phyloP scores from a whole-genome alignment of 345 rosid species.

The Arabidopsis suecica region DNA sequence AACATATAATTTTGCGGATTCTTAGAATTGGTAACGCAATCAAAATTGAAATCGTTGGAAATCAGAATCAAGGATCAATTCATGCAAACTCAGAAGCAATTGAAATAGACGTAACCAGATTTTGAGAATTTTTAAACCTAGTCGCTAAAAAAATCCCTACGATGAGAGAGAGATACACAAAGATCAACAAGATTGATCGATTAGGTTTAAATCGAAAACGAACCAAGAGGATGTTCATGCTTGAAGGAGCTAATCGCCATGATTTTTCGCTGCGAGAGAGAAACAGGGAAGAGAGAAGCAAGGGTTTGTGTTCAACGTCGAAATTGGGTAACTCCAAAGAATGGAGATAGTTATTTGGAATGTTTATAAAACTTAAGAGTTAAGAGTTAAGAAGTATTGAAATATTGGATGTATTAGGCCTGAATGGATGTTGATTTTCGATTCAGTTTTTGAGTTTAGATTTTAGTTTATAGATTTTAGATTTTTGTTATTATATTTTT shows the following conservation, averaged over 20 bases:
- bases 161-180: conserved; percentile 1
- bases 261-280: conserved; percentile 33
- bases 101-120: not conserved
- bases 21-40: not conserved
- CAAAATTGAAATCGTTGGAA: not conserved
- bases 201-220: conserved; percentile 28
- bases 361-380: no score
- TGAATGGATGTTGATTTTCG: no score
- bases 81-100: not conserved
- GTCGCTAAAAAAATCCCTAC: not conserved
- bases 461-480: no score
- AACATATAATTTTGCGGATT: not conserved
- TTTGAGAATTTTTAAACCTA: not conserved
- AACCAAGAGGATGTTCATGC: conserved; percentile 94
- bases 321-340: not conserved
- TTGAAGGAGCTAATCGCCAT: conserved; percentile 90
- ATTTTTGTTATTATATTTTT: no score
- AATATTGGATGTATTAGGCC: no score
- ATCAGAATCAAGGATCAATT: not conserved
- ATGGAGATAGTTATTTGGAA: not conserved
- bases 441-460: no score
- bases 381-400: no score
- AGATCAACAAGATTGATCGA: conserved; percentile 11
- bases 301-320: not conserved
- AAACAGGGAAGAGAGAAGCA: not conserved